Conservation (phyloP, 2,329 filamentous ascomycete genomes). For the Furcasterigmium furcatum region DNA sequence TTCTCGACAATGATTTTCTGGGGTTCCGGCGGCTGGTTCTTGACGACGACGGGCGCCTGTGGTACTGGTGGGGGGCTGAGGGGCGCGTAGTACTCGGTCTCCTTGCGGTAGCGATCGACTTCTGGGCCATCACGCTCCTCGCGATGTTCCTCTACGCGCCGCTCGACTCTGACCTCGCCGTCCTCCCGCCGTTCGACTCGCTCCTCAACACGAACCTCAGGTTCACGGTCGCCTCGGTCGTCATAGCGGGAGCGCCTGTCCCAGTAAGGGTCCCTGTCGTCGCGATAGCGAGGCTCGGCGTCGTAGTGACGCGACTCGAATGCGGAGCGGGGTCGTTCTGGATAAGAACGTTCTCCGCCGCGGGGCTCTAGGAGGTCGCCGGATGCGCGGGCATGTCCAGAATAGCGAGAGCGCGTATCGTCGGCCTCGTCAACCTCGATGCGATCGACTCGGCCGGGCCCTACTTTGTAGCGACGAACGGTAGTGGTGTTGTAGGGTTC, state of each 20-base stretch:
- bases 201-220: constrained; percentile 37
- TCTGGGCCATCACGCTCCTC: constrained; percentile 44
- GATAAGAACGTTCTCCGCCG: not conserved
- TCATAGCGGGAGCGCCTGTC: constrained; percentile 25
- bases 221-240: constrained; percentile 17
- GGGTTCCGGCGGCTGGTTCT: constrained; percentile 49
- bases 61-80: constrained; percentile 40
- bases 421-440: constrained; percentile 41
- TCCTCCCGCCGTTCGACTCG: constrained; percentile 38
- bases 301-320: constrained; percentile 34
- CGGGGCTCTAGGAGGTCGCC: constrained; percentile 35
- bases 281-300: constrained; percentile 19
- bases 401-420: constrained; percentile 40
- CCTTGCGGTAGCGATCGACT: constrained; percentile 56
- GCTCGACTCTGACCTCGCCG: constrained; percentile 52
- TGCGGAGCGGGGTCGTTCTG: constrained; percentile 48
- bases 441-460: constrained; percentile 34
- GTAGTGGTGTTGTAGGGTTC: constrained; percentile 43
- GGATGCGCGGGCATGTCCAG: constrained; percentile 29
- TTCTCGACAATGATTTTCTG: constrained; percentile 61
- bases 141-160: constrained; percentile 46
- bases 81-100: constrained; percentile 59
- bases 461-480: constrained; percentile 52
- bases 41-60: constrained; percentile 50
- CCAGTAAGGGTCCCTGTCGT: constrained; percentile 22